Evolutionary conservation across 345 rosid genomes (phyloP), one percentile per base, ranked within the genome.

Genomic region (Gossypium thurberi): DNA sequence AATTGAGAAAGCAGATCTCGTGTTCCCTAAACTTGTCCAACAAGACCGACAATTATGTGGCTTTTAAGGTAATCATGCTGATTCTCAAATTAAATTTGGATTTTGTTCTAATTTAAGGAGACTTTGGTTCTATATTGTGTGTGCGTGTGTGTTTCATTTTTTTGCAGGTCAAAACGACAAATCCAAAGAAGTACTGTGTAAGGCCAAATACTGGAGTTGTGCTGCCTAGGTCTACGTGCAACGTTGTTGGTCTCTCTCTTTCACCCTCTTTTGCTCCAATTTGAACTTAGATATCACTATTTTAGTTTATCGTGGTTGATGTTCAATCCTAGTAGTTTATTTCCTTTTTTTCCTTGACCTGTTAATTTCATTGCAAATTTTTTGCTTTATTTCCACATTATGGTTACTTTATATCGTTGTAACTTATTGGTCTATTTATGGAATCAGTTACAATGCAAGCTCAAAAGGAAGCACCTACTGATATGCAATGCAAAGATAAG

Each of bases 401-500:
- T 71, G 43, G 8, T 73, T 28, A 18, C 46, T 37, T 55, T 68
- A 4, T 47, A 57, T 53, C 33, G 1, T n/a, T 62, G 14, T 75
- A 48, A 55, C 20, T 71, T 69, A 42, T 55, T 81, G 72, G 70
- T 64, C 47, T 61, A 62, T 60, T 74, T 70, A n/a, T 72, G 25
- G 13, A 52, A 63, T 52, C 71, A 93, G 98, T 93, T 71, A 93
- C 98, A 66, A 91, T 93, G 95, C 98, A 93, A 89, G 95, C 96
- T 12, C 98, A 93, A 76, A 91, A 86, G 85, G 97, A 89, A 84
- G 80, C 84, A 23, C 91, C 97, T 2, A 72, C 57, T 21, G 96
- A 91, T 78, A 81, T 89, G 96, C 93, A 91, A 82, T 93, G 98
- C 78, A 93, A 85, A 84, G 97, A 93, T 76, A 91, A 89, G 90